These are phyloP conservation scores for Neonectria neomacrospora DNA, from an alignment of 2,329 filamentous ascomycete species.

Conservation along the genomic window DNA sequence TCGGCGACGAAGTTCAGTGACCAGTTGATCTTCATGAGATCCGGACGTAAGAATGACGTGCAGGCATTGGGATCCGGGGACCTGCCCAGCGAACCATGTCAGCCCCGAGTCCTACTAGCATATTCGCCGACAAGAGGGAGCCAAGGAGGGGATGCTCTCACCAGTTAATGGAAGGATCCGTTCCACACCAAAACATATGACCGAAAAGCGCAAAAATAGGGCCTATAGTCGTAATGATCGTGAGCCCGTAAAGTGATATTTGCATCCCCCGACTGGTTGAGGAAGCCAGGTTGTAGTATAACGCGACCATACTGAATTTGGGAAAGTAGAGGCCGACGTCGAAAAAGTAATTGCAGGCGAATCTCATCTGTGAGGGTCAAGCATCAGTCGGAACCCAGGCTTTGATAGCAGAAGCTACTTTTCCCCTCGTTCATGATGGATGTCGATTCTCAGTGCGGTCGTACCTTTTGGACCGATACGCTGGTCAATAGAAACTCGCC, in stretches of 20 bases:
- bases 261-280: conserved; percentile 29
- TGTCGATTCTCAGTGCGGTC: background rate
- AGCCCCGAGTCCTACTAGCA: background rate
- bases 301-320: conserved; percentile 41
- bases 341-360: conserved; percentile 42
- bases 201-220: conserved; percentile 29
- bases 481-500: background rate
- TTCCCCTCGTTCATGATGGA: background rate
- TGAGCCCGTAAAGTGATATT: conserved; percentile 29
- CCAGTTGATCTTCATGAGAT: conserved; percentile 39
- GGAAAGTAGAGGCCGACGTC: conserved; percentile 41
- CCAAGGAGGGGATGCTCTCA: background rate
- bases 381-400: background rate
- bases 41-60: conserved; percentile 26
- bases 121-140: background rate
- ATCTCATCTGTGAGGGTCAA: conserved; percentile 19
- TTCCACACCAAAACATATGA: conserved; percentile 41
- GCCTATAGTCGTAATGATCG: conserved; percentile 20
- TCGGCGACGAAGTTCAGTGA: conserved; percentile 38
- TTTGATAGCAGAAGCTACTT: background rate
- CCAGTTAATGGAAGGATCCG: conserved; percentile 39
- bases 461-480: conserved; percentile 9
- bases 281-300: conserved; percentile 39
- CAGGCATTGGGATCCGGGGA: conserved; percentile 15
- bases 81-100: background rate